Base-by-base conservation (phyloP, 371 early-diverging fungal genomes). In the Saksenaea oblongispora region DNA sequence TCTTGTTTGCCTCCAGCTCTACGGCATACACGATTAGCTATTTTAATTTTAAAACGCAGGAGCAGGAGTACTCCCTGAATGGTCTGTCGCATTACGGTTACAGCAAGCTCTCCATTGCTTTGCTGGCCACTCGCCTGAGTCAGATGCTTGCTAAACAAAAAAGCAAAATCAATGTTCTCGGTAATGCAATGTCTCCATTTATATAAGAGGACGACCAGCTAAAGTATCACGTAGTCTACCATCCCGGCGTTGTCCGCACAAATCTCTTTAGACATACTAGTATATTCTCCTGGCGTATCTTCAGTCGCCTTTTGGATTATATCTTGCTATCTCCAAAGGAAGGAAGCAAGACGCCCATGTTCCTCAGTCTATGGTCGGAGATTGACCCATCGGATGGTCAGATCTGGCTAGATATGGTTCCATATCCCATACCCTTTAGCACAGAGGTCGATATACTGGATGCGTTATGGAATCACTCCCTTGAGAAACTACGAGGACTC, bases 191-290 rank as follows among this genome's bases (percentile, higher is more conserved):
- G 31, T 1, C 10, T 51, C 10, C 5, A 18, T 55, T 31, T 63
- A 51, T n/a, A 41, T n/a, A 36, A 26, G 1, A 58, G n/a, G 34
- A 8, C 4, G 17, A 1, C 5, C 41, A 47, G 7, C 26, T 53
- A 7, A 18, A 13, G 18, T 34, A 55, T 7, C 36, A 11, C 14
- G 3, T 26, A 80, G 81, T 71, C 0, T 81, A 75, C 54, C 82
- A 81, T 66, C 82, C 82, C 5, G 82, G 82, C 0, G 74, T 75
- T 1, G 82, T 81, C 1, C 67, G 77, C 7, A 81, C 82, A 3
- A 60, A 64, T 10, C 22, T 81, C 44, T 81, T 78, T 55, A 47
- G 70, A 5, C 72, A 74, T 37, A 75, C 82, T 1, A 64, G 70
- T 0, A 36, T 78, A 13, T 78, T 78, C 56, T 69, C 58, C 1